Conservation (phyloP, 1,139 yeast genomes). For the Meyerozyma guilliermondii region DNA sequence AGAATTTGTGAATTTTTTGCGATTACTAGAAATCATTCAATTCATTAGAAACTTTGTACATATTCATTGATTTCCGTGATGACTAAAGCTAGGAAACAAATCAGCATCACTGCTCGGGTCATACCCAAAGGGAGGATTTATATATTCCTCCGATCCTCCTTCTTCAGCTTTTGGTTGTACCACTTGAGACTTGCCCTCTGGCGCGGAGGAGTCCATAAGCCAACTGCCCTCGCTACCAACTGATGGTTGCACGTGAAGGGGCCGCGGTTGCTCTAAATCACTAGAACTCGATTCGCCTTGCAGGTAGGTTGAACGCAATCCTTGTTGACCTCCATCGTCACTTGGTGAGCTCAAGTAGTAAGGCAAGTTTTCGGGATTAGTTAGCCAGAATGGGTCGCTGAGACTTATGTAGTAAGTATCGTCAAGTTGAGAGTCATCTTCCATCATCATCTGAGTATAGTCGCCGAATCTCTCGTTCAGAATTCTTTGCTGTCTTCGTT, state of each 20-base stretch:
- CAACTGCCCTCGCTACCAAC: not conserved
- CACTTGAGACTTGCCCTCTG: not conserved
- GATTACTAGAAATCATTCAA: not conserved
- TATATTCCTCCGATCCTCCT: not conserved
- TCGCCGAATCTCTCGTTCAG: slow-evolving; percentile 1
- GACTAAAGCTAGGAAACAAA: not conserved
- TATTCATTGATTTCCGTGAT: not conserved
- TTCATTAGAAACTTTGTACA: too few species aligned
- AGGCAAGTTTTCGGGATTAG: slow-evolving; percentile 38
- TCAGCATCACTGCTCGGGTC: not conserved
- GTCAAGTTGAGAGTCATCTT: slow-evolving; percentile 12
- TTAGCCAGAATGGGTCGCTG: slow-evolving; percentile 41
- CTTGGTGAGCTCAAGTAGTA: slow-evolving; percentile 34
- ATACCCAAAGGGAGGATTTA: not conserved
- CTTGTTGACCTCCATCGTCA: slow-evolving; percentile 16
- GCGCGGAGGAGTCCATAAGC: not conserved
- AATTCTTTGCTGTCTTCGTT: slow-evolving; percentile 13
- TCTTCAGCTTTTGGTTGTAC: not conserved
- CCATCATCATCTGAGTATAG: slow-evolving; percentile 1
- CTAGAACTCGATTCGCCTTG: not conserved
- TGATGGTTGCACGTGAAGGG: not conserved
- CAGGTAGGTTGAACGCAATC: not conserved
- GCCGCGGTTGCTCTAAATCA: not conserved
- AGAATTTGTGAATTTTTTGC: not conserved
- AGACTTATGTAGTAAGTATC: slow-evolving; percentile 25